Base-by-base conservation (phyloP, 805 yeast species). In the Myxozyma melibiosi region DNA sequence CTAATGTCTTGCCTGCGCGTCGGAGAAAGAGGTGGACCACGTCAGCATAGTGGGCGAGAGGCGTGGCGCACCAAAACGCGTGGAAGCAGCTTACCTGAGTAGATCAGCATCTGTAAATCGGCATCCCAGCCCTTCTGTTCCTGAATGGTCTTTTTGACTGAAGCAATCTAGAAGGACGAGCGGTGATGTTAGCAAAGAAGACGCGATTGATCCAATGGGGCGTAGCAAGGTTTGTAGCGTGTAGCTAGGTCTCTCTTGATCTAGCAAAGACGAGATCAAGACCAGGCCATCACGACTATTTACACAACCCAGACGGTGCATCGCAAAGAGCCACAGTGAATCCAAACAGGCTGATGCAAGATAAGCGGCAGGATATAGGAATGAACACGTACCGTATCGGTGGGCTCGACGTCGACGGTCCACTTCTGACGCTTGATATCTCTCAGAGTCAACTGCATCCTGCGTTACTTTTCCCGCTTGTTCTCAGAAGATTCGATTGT, bases 371-470 rank as follows among this genome's bases (percentile, higher is more conserved):
- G 8, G 16, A 38, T 14, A 38, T n/a, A n/a, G 9, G 24, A 38
- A 38, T 20, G 24, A 9, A 38, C n/a, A 77, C 82, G 65, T 69
- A 88, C 92, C 1, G 89, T 79, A 49, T 84, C 89, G 13, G 80
- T 60, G 7, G 80, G 78, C 58, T 86, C 95, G 56, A 90, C 80
- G 27, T 89, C 96, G 57, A 94, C 68, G 28, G 90, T 81, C 71
- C 91, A 82, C 70, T 84, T 87, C 70, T 89, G 90, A 76, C 92
- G 94, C 76, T 94, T 91, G 76, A 94, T 88, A 74, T 94, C 96
- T 72, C 91, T 90, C 72, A 94, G 84, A 50, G 85, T 79, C 64
- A 90, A 76, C 74, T 86, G 85, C 96, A 90, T 90, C 61, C 53
- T 38, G 42, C 24, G 14, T 33, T 13, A 13, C 14, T n/a, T 30